Evolutionary conservation across 2,329 filamentous ascomycete species (phyloP).

Genomic region (Ceratocystis destructans): DNA sequence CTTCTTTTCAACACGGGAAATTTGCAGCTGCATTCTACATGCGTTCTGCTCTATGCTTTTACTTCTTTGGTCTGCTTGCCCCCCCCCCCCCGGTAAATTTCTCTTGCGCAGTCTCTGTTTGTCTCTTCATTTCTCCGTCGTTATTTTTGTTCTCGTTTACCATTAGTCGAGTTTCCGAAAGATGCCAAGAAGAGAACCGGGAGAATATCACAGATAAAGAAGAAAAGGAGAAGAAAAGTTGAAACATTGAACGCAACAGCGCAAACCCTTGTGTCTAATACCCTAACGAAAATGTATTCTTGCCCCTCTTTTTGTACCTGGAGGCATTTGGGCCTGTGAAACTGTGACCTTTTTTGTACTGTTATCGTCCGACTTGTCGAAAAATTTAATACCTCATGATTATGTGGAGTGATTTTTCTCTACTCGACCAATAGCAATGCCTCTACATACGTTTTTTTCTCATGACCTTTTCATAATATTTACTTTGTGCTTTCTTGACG

Average conservation of each 20-base stretch:
- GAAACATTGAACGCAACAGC: background rate
- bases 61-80: too few relatives aligned
- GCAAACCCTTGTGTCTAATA: background rate
- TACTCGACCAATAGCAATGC: too few relatives aligned
- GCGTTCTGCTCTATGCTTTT: too few relatives aligned
- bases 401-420: background rate
- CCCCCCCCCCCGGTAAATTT: too few relatives aligned
- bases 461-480: too few relatives aligned
- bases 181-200: background rate
- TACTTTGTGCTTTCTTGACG: too few relatives aligned
- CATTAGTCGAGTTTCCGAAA: background rate
- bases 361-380: background rate
- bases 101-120: background rate
- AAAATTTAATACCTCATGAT: conserved; percentile 2
- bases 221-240: background rate
- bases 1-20: background rate
- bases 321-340: background rate
- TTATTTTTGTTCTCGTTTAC: background rate
- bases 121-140: background rate
- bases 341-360: background rate
- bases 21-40: background rate
- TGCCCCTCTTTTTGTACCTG: background rate
- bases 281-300: background rate
- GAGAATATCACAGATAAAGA: background rate
- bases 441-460: too few relatives aligned